Base-by-base conservation (phyloP, 164 flowering plant genomes). In the Nymphaea colorata region DNA sequence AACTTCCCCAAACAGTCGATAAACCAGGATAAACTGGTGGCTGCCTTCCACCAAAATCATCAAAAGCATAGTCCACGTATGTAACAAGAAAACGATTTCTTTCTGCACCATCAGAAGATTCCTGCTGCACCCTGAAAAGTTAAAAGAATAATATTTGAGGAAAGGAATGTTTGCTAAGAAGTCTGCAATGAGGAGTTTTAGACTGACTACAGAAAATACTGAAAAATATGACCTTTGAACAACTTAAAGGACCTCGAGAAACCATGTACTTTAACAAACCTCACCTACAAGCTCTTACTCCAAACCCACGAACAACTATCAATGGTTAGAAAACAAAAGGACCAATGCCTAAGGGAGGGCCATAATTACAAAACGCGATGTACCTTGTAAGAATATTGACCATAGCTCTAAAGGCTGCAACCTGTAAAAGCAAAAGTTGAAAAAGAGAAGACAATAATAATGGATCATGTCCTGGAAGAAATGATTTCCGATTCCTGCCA, bases 361-460 rank as follows among this genome's bases (percentile, higher is more conserved):
- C 36, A 25, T 25, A 25, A 25, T 25, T 25, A 61, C 63, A 61
- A 61, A 16, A 16, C 64, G 68, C 62, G 69, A 15, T 70, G 67
- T 78, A 92, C 99, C 99, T 69, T 43, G 99, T 95, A 66, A 95
- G 79, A 72, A 95, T 91, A 77, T 92, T 92, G 66, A 92, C 98
- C 93, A 92, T 90, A 61, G 99, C 99, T 80, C 99, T 90, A 79
- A 95, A 95, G 64, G 99, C 99, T 62, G 99, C 99, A 79, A 95
- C 98, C 99, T 95, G 82, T 73, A 76, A 42, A 59, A 64, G 60
- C 17, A 42, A 67, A 57, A 59, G 59, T 4, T 8, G 42, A 15
- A 53, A 66, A 60, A 43, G 43, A 67, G 61, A 44, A 42, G 3
- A 67, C 12, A 25, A 47, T 7, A 5, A 60, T 16, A 25, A 18